phyloP scores from a whole-genome alignment of 1,284 basidiomycete species.

The Violaceomyces palustris region DNA sequence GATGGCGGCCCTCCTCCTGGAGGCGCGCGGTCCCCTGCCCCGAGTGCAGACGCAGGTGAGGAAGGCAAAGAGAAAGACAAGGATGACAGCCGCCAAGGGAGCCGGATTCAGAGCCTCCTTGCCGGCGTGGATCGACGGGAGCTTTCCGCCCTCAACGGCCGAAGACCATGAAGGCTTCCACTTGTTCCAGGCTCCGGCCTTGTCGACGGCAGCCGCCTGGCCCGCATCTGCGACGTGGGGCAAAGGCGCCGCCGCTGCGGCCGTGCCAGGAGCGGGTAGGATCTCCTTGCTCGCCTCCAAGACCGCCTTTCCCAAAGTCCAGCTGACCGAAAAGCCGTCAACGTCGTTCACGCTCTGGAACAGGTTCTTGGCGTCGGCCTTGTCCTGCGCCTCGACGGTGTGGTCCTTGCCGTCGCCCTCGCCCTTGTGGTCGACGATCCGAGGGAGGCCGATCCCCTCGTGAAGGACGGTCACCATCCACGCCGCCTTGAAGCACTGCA shows the following conservation, averaged over 20 bases:
- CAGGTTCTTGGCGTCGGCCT: conserved; percentile 52
- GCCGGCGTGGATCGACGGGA: conserved; percentile 14
- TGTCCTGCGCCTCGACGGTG: conserved; percentile 37
- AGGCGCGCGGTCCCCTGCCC: conserved; percentile 25
- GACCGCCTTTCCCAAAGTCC: conserved; percentile 98
- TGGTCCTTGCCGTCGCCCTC: conserved; percentile 40
- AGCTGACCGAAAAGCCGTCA: conserved; percentile 85
- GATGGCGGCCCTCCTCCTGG: conserved; percentile 20
- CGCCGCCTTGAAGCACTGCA: conserved; percentile 99
- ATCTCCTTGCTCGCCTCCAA: conserved; percentile 73
- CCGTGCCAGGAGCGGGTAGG: conserved; percentile 24
- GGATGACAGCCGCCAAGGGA: conserved; percentile 15
- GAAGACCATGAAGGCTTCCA: conserved; percentile 25
- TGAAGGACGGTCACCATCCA: conserved; percentile 96
- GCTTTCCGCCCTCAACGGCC: conserved; percentile 24
- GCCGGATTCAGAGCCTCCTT: conserved; percentile 13
- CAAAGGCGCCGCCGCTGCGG: no score
- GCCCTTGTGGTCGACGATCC: conserved; percentile 67
- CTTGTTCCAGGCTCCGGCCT: conserved; percentile 20
- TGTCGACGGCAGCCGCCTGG: conserved; percentile 3
- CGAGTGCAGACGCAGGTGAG: conserved; percentile 30
- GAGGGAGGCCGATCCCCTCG: conserved; percentile 89
- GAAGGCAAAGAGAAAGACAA: conserved; percentile 23
- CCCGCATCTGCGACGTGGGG: conserved; percentile 21
- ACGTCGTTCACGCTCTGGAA: conserved; percentile 92